A percentile compares a stretch with the other conserved stretches of the same genome.
Conservation (phyloP, 75 land plant genomes). For the Sequoia sempervirens region DNA sequence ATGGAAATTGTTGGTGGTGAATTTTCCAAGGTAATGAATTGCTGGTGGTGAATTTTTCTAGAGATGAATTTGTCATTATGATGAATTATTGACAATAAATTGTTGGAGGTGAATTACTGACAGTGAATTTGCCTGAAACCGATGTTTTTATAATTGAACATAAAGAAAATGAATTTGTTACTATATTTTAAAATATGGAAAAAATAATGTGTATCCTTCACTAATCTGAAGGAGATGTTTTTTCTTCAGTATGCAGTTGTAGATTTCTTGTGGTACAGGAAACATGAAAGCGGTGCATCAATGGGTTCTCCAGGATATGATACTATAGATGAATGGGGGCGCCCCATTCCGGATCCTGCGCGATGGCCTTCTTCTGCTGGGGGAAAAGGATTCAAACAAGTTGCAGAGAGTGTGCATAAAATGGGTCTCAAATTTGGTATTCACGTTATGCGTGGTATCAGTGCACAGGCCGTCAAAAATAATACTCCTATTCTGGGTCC, state of each 20-base stretch:
- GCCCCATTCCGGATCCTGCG: conserved; percentile 49
- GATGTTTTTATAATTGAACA: too few relatives aligned
- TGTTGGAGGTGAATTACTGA: too few relatives aligned
- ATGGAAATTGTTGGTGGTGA: too few relatives aligned
- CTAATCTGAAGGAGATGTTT: background rate
- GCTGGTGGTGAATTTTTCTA: too few relatives aligned
- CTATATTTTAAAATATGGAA: too few relatives aligned
- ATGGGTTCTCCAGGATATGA: conserved; percentile 22
- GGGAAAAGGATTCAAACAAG: conserved; percentile 68
- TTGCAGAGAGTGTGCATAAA: conserved; percentile 73
- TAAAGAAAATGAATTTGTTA: too few relatives aligned
- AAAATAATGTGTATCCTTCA: too few relatives aligned
- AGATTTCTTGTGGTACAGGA: conserved; percentile 49
- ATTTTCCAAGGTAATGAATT: too few relatives aligned
- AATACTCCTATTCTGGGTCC: conserved; percentile 65
- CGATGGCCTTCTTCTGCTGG: conserved; percentile 86
- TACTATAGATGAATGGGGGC: conserved; percentile 37
- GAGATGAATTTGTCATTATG: too few relatives aligned
- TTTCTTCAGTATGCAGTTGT: conserved; percentile 44
- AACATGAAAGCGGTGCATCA: conserved; percentile 23
- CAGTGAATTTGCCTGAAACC: too few relatives aligned
- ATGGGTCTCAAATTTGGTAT: conserved; percentile 97
- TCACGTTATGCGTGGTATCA: conserved; percentile 96
- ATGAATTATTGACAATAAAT: too few relatives aligned
- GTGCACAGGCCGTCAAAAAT: conserved; percentile 63